Evolutionary conservation across 2,329 filamentous ascomycete genomes (phyloP), one percentile per base, ranked within the genome.

Genomic region (Trichoderma harzianum): DNA sequence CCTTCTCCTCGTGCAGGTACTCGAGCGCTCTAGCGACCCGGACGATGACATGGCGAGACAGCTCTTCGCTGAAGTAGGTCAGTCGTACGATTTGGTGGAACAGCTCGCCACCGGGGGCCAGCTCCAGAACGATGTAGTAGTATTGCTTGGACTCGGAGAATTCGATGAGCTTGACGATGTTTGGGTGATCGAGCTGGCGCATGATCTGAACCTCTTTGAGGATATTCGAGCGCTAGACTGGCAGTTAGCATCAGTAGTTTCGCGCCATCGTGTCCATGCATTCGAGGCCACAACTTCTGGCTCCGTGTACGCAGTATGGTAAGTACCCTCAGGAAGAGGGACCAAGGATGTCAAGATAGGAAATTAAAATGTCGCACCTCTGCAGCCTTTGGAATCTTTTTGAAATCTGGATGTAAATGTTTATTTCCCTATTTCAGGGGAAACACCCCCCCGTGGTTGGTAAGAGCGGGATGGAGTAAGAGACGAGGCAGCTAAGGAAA

Each of bases 191-290:
- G 62, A 99, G 87, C 78, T 97, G 93, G 74, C 95, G 93, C 95
- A 99, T 99, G 77, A 99, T 99, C 78, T 97, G 93, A 16, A 99
- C 96, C 82, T 99, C 96, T 84, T 99, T 99, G 73, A 99, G 85
- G 75, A 99, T 98, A 79, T 98, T 99, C 74, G 95, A 93, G 84
- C 96, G 89, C 96, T 99, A 81, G n/a, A 43, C 24, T 21, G 58
- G 24, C 14, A 51, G 77, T 82, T 73, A 81, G 80, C 74, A 77
- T 72, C 67, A 73, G 34, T 73, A 70, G 71, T 74, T 72, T 58
- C 71, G 73, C 24, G 72, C 72, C 72, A 73, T 69, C 28, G 26
- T 71, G 16, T 72, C 70, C 18, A 58, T 58, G n/a, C 10, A 39
- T 58, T 24, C 26, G 70, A 62, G 39, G 39, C 64, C 70, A 68